Conservation (phyloP, 208 protist species). For the Wallacemonas sp. region DNA sequence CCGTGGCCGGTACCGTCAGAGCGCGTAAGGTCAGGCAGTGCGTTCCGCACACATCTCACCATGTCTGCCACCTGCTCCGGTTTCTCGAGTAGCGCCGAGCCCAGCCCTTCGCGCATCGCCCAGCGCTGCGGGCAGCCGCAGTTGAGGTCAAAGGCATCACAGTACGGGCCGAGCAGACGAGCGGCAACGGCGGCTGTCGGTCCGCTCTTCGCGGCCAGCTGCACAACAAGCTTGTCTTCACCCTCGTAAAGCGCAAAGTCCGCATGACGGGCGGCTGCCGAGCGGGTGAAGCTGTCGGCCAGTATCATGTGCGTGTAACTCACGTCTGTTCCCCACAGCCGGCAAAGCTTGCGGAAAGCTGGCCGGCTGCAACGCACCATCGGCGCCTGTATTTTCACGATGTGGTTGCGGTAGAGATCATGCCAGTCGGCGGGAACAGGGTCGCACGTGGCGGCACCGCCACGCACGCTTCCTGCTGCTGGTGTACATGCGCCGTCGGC, state of each 20-base stretch:
- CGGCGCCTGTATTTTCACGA: slow-evolving; percentile 82
- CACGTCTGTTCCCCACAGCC: slow-evolving; percentile 70
- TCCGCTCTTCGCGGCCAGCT: slow-evolving; percentile 79
- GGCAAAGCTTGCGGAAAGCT: slow-evolving; percentile 77
- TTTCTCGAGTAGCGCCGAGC: slow-evolving; percentile 62
- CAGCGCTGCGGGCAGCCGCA: slow-evolving; percentile 93
- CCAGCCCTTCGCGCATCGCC: slow-evolving; percentile 81
- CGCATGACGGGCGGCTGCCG: slow-evolving; percentile 59
- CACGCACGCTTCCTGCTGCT: too few relatives aligned
- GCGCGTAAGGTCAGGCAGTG: slow-evolving; percentile 18
- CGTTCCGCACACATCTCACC: slow-evolving; percentile 63
- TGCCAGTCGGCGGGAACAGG: slow-evolving; percentile 2
- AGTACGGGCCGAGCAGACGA: slow-evolving; percentile 51
- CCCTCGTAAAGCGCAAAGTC: slow-evolving; percentile 75
- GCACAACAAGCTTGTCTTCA: slow-evolving; percentile 76
- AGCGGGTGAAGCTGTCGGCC: slow-evolving; percentile 76
- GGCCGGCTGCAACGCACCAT: slow-evolving; percentile 93
- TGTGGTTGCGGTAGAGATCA: slow-evolving; percentile 30
- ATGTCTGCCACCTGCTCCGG: slow-evolving; percentile 82
- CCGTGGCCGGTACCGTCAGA: not conserved
- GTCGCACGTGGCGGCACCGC: too few relatives aligned
- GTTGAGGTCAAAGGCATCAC: slow-evolving; percentile 90
- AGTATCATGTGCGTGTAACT: slow-evolving; percentile 94
- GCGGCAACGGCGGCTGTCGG: slow-evolving; percentile 55
- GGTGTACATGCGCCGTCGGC: too few relatives aligned